Evolutionary conservation across 78 protist species (phyloP).

Genomic region (Planoprotostelium fungivorum): DNA sequence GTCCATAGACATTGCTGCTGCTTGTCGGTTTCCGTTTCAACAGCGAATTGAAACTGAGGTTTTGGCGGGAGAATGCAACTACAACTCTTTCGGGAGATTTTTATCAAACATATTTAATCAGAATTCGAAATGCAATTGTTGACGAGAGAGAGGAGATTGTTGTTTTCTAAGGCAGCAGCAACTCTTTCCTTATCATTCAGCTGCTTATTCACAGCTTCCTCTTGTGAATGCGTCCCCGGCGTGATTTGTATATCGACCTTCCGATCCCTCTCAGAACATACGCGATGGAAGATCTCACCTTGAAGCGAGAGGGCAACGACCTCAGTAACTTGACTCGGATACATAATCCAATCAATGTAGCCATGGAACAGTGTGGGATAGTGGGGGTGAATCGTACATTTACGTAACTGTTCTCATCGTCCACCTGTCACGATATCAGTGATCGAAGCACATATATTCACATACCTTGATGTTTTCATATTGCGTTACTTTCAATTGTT

Average conservation of each 20-base stretch:
- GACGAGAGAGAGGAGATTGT: neutral
- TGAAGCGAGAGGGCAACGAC: conserved; percentile 69
- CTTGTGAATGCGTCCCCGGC: conserved; percentile 6
- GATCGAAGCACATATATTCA: neutral
- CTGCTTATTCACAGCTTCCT: conserved; percentile 80
- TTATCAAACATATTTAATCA: too few relatives aligned
- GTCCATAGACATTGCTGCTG: too few relatives aligned
- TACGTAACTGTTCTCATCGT: conserved; percentile 23
- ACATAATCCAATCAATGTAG: conserved; percentile 87
- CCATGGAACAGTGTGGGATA: conserved; percentile 89
- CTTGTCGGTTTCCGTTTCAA: too few relatives aligned
- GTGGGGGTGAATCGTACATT: conserved; percentile 84
- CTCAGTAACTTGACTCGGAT: conserved; percentile 80
- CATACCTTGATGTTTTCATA: conserved; percentile 14
- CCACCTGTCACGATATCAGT: conserved; percentile 22
- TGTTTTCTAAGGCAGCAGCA: conserved; percentile 74
- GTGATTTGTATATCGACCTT: conserved; percentile 5
- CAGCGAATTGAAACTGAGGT: too few relatives aligned
- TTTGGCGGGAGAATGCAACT: too few relatives aligned
- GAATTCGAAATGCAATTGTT: neutral
- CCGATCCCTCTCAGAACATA: neutral
- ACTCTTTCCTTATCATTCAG: conserved; percentile 90
- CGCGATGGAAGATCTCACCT: conserved; percentile 17
- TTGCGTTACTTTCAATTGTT: conserved; percentile 77
- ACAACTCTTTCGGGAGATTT: too few relatives aligned